Percentiles rank a stretch among this genome's conserved stretches.
phyloP scores from a whole-genome alignment of 75 land plant genomes.

The Chamaecyparis obtusa region DNA sequence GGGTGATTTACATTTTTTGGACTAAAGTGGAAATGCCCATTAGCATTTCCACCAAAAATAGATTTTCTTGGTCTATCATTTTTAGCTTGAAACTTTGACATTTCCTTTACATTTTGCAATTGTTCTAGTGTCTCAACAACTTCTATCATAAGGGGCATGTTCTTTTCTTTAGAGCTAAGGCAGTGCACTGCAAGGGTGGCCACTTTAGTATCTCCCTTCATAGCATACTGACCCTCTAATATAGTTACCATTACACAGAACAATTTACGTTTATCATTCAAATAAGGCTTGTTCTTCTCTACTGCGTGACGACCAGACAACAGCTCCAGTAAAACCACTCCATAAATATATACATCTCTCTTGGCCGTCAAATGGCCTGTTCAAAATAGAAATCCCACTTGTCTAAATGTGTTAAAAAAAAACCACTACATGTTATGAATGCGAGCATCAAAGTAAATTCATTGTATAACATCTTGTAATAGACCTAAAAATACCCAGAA shows the following conservation, averaged over 20 bases:
- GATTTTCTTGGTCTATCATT: neutral
- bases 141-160: constrained; percentile 37
- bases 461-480: neutral
- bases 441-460: neutral
- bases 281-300: constrained; percentile 26
- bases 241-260: constrained; percentile 36
- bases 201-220: constrained; percentile 30
- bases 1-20: neutral
- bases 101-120: constrained; percentile 21
- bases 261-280: constrained; percentile 34
- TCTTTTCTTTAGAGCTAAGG: constrained; percentile 27
- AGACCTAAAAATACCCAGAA: neutral
- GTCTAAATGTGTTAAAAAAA: neutral
- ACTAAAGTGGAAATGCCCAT: neutral
- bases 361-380: constrained; percentile 44
- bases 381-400: neutral
- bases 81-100: neutral
- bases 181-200: constrained; percentile 35
- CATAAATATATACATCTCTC: constrained; percentile 59
- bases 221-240: constrained; percentile 46
- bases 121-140: constrained; percentile 36
- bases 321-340: constrained; percentile 52
- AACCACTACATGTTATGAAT: neutral
- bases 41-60: neutral
- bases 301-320: constrained; percentile 39